Conservation (phyloP, 1,284 basidiomycete species). For the Ustilago loliicola region DNA sequence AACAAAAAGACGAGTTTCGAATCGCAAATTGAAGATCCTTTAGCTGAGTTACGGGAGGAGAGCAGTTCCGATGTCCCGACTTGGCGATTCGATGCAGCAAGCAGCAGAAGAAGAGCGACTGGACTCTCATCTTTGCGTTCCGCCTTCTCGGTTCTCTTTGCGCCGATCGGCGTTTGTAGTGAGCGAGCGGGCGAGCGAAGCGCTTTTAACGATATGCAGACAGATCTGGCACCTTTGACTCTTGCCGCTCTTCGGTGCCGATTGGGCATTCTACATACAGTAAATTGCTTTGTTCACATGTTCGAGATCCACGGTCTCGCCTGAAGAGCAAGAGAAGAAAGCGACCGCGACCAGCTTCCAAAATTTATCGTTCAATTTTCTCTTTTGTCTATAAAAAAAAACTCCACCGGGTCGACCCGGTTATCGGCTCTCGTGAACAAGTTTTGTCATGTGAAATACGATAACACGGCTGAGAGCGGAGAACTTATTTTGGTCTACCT, state of each 20-base stretch:
- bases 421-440: conserved; percentile 2
- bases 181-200: background rate
- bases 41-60: conserved; percentile 3
- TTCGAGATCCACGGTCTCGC: conserved; percentile 1
- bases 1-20: background rate
- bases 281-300: background rate
- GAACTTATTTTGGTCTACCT: conserved; percentile 14
- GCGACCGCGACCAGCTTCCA: background rate
- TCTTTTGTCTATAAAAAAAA: too few species aligned
- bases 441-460: conserved; percentile 20
- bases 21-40: background rate
- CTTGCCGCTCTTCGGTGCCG: conserved; percentile 3
- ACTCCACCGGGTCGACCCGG: background rate
- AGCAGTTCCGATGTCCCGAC: conserved; percentile 1
- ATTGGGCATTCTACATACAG: background rate
- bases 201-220: too few species aligned
- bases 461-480: conserved; percentile 12
- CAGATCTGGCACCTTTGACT: background rate
- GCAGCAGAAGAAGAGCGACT: background rate
- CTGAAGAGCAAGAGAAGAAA: background rate
- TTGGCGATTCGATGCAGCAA: background rate
- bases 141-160: conserved; percentile 3
- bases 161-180: conserved; percentile 1
- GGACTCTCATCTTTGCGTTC: background rate
- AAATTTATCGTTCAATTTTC: background rate